Evolutionary conservation across 2,329 filamentous ascomycete genomes (phyloP).

Genomic region (Trichoderma simmonsii): DNA sequence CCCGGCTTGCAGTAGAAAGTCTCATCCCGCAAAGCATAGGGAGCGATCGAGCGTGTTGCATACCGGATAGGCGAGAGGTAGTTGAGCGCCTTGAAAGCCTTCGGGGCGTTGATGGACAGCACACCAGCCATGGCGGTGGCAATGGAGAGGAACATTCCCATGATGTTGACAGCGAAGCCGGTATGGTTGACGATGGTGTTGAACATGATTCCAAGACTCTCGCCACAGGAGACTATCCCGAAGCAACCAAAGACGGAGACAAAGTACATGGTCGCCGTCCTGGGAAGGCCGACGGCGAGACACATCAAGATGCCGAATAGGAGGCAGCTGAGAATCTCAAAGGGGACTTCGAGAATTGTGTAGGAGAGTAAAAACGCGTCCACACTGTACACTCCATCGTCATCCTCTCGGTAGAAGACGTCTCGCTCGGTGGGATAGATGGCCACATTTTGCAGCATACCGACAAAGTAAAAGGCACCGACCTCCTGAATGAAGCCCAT

Average conservation of each 20-base stretch:
- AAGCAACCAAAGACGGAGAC: slow-evolving; percentile 66
- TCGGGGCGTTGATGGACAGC: slow-evolving; percentile 66
- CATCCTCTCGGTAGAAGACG: slow-evolving; percentile 73
- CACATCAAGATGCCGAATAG: slow-evolving; percentile 63
- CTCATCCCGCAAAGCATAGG: slow-evolving; percentile 60
- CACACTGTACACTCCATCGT: slow-evolving; percentile 67
- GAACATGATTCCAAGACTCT: slow-evolving; percentile 75
- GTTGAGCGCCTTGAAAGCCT: slow-evolving; percentile 64
- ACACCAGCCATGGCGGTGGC: slow-evolving; percentile 70
- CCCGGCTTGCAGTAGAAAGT: slow-evolving; percentile 60
- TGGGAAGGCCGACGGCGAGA: slow-evolving; percentile 62
- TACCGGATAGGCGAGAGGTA: slow-evolving; percentile 72
- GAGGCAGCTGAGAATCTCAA: slow-evolving; percentile 63
- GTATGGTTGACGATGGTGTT: slow-evolving; percentile 72
- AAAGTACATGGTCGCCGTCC: slow-evolving; percentile 63
- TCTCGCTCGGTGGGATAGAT: slow-evolving; percentile 70
- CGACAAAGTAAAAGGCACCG: slow-evolving; percentile 68
- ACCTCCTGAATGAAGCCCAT: slow-evolving; percentile 72
- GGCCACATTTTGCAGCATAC: slow-evolving; percentile 76
- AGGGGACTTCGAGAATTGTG: slow-evolving; percentile 66
- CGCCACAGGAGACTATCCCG: slow-evolving; percentile 71
- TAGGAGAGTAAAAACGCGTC: slow-evolving; percentile 70
- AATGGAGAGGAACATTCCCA: slow-evolving; percentile 65
- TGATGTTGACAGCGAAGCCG: slow-evolving; percentile 72
- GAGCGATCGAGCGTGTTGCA: slow-evolving; percentile 62